These are phyloP conservation scores for Sordariomycetes sp. DNA, from an alignment of 2,329 filamentous ascomycete species.

Conservation along the genomic window DNA sequence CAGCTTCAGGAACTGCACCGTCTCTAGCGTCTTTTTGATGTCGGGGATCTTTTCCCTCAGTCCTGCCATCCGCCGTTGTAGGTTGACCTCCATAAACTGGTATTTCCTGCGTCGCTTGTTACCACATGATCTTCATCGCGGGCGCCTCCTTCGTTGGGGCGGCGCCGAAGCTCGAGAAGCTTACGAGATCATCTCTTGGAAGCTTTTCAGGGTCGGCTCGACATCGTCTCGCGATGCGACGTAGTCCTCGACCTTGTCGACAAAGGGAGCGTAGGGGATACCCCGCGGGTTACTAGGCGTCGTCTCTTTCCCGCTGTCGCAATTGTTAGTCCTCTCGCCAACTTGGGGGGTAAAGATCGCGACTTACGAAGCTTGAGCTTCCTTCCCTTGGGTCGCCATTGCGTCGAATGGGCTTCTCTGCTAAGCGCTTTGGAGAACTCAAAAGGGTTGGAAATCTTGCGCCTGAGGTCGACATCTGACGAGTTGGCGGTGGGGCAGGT, in stretches of 20 bases:
- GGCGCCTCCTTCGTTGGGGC: slow-evolving; percentile 4
- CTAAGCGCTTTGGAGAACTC: too few relatives aligned
- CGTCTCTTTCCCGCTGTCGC: slow-evolving; percentile 28
- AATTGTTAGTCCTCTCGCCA: not conserved
- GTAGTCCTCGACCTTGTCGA: slow-evolving; percentile 85
- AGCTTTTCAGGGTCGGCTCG: slow-evolving; percentile 70
- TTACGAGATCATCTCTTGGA: slow-evolving; percentile 91
- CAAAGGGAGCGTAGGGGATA: slow-evolving; percentile 76
- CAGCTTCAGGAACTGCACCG: slow-evolving; percentile 74
- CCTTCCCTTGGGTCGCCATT: slow-evolving; percentile 34
- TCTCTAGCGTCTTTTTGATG: slow-evolving; percentile 91
- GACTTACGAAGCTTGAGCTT: slow-evolving; percentile 22
- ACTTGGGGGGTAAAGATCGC: too few relatives aligned
- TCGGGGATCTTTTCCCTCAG: slow-evolving; percentile 94
- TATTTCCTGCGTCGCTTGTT: slow-evolving; percentile 64
- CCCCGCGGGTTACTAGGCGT: slow-evolving; percentile 68
- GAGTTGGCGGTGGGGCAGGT: too few relatives aligned
- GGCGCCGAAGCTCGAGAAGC: slow-evolving; percentile 14
- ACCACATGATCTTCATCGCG: not conserved
- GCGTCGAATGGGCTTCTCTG: too few relatives aligned
- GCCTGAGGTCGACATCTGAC: too few relatives aligned
- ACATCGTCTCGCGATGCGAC: slow-evolving; percentile 70
- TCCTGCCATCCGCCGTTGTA: slow-evolving; percentile 70
- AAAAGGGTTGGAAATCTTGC: too few relatives aligned
- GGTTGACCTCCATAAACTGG: slow-evolving; percentile 97